Evolutionary conservation across 2,329 filamentous ascomycete genomes (phyloP).

Genomic region (Claviceps quebecensis): DNA sequence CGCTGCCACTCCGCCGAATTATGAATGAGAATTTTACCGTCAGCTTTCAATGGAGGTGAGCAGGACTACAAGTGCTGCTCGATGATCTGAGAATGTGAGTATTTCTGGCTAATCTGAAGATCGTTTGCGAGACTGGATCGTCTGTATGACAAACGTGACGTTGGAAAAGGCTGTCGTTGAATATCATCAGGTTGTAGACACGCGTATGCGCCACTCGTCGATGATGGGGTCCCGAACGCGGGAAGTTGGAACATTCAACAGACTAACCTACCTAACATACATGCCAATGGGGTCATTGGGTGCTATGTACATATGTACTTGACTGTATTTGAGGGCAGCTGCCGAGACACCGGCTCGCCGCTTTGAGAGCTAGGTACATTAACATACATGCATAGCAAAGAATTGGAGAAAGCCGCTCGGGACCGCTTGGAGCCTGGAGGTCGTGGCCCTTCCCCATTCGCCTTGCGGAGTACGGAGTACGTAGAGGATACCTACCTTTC

Average conservation of each 20-base stretch:
- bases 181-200: not conserved
- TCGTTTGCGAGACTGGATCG: not conserved
- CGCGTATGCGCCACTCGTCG: not conserved
- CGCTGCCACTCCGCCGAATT: not conserved
- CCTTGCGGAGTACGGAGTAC: too few relatives aligned
- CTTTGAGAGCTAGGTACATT: not conserved
- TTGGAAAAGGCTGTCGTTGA: not conserved
- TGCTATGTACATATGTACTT: too few relatives aligned
- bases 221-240: not conserved
- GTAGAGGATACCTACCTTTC: not conserved
- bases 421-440: not conserved
- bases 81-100: not conserved
- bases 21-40: not conserved
- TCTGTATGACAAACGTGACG: not conserved
- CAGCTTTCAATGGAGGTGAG: not conserved
- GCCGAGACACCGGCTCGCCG: slow-evolving; percentile 7
- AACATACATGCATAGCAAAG: not conserved
- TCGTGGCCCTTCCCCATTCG: not conserved
- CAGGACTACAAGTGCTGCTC: not conserved
- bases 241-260: too few relatives aligned
- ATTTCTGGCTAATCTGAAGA: not conserved
- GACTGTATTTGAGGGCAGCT: not conserved
- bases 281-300: too few relatives aligned
- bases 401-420: slow-evolving; percentile 4
- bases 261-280: too few relatives aligned